Base-by-base conservation (phyloP, 1,284 basidiomycete species). In the Takashimella tepidaria region DNA sequence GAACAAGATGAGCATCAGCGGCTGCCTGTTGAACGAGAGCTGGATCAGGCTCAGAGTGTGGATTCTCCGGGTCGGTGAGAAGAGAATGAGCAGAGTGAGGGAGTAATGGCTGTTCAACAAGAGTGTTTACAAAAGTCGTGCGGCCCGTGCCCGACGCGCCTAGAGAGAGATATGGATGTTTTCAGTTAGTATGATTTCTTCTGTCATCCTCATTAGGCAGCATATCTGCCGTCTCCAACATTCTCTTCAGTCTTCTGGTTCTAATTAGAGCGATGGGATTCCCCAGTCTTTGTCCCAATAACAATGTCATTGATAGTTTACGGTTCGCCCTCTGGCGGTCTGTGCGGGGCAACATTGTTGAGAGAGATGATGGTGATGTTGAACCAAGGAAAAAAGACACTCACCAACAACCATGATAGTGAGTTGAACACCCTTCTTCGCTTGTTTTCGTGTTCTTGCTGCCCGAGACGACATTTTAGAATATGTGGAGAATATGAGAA, bases 41-140 rank as follows among this genome's bases (percentile, higher is more conserved):
- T 12, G 92, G 86, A 66, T 85, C 84, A 74, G 95, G 89, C 59
- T 83, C 84, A 50, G 89, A 81, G 77, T 93, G 93, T 79, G 95
- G 79, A 52, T 74, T 72, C 50, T 76, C 69, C 23, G 76, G 78
- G 60, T 75, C 76, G 40, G 66, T 67, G 45, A 77, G 73, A 48
- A 78, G 63, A 23, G 56, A 58, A 47, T 64, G 62, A 24, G 61
- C 58, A 21, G 68, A 62, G 57, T 73, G 89, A 16, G 81, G 73
- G 49, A 93, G 79, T 41, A 93, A 88, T 68, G 91, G 88, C 41
- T 88, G 88, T 79, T 96, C 93, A 79, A 92, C 95, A 49, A 97
- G 87, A 42, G 92, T 98, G 81, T 98, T 98, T 72, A 97, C 91
- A 72, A 98, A 97, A 50, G 93, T 98, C 56, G 93, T 97, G 55